These are phyloP conservation scores for Verticillium zaregamsianum DNA, from an alignment of 2,329 filamentous ascomycete genomes.

Conservation along the genomic window DNA sequence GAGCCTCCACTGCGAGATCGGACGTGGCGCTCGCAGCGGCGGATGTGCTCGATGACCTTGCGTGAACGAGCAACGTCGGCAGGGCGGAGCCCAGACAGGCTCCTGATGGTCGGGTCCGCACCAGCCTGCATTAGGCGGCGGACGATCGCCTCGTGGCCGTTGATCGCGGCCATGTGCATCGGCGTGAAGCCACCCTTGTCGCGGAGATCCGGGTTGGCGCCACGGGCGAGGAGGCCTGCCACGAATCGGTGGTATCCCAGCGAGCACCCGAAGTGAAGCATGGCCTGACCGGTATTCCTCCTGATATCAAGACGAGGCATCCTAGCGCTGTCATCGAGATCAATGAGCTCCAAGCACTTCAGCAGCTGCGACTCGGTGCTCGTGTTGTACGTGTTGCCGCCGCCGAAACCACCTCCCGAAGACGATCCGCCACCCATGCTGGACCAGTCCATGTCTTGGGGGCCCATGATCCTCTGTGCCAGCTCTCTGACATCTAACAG, in stretches of 20 bases:
- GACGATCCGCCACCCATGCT: slow-evolving; percentile 24
- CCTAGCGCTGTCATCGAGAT: slow-evolving; percentile 69
- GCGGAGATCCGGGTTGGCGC: slow-evolving; percentile 69
- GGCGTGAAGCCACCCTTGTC: slow-evolving; percentile 80
- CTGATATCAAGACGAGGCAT: slow-evolving; percentile 62
- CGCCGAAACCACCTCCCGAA: slow-evolving; percentile 28
- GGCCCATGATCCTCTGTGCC: slow-evolving; percentile 55
- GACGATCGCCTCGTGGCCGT: slow-evolving; percentile 71
- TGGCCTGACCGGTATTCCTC: slow-evolving; percentile 64
- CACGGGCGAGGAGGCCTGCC: slow-evolving; percentile 69
- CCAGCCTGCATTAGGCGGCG: slow-evolving; percentile 69
- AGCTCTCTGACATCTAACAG: slow-evolving; percentile 59
- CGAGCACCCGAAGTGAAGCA: slow-evolving; percentile 75
- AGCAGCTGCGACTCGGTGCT: slow-evolving; percentile 61
- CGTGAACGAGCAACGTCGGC: slow-evolving; percentile 66
- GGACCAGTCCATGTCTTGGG: slow-evolving; percentile 44
- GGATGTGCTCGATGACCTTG: slow-evolving; percentile 59
- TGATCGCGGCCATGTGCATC: slow-evolving; percentile 75
- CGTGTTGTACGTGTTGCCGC: slow-evolving; percentile 39
- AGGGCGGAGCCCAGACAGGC: slow-evolving; percentile 64
- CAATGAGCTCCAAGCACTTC: slow-evolving; percentile 72
- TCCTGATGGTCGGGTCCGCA: slow-evolving; percentile 67
- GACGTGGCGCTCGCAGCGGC: slow-evolving; percentile 56
- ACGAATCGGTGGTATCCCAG: slow-evolving; percentile 72
- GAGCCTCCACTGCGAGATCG: slow-evolving; percentile 62